Conservation (phyloP, 208 protist genomes). For the Leishmania mexicana region DNA sequence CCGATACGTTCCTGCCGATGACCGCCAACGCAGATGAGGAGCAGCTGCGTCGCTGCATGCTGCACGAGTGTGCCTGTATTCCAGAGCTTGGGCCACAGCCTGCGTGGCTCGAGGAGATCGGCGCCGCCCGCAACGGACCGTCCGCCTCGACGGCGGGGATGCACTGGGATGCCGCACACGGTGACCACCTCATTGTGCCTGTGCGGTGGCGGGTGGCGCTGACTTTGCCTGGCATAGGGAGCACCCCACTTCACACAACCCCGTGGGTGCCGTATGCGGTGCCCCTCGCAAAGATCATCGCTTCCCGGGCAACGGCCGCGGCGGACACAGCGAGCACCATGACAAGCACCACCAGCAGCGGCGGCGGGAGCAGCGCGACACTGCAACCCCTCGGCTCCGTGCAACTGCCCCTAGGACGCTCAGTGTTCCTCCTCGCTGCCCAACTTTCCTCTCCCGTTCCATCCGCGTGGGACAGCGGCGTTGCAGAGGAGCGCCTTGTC, state of each 20-base stretch:
- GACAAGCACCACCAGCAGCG: neutral
- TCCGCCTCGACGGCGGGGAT: neutral
- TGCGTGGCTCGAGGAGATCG: conserved; percentile 4
- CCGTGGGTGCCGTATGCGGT: conserved; percentile 25
- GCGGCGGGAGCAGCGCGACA: neutral
- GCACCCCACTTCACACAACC: conserved; percentile 1
- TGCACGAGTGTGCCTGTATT: conserved; percentile 8
- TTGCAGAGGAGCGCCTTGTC: neutral
- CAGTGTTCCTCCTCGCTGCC: neutral
- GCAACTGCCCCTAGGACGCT: conserved; percentile 15
- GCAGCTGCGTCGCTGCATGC: conserved; percentile 1
- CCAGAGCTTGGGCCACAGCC: conserved; percentile 11
- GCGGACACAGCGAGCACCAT: conserved; percentile 12
- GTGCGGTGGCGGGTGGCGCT: conserved; percentile 21
- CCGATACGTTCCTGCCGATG: neutral
- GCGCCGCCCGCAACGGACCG: neutral
- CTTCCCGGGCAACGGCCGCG: neutral
- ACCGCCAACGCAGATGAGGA: conserved; percentile 4
- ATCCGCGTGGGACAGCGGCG: no score
- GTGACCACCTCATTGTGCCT: conserved; percentile 1
- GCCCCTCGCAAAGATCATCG: neutral
- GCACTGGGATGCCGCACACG: conserved; percentile 1
- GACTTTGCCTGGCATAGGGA: neutral
- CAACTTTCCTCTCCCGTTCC: neutral
- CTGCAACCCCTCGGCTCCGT: neutral